phyloP scores from a whole-genome alignment of 2,329 filamentous ascomycete species.

The Fusarium palustre region DNA sequence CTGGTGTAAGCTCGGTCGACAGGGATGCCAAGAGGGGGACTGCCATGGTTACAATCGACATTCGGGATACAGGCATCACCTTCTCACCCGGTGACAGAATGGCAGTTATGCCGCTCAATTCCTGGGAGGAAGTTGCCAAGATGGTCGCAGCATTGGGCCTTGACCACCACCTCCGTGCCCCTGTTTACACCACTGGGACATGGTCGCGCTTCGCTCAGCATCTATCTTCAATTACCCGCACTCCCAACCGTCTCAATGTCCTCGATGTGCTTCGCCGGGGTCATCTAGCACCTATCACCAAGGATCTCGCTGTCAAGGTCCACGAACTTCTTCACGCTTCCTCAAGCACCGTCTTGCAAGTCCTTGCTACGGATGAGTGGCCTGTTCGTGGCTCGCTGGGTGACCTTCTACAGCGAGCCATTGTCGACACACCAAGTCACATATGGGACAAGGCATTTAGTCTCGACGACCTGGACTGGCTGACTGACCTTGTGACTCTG shows the following conservation, averaged over 20 bases:
- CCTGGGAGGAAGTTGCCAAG: slow-evolving; percentile 66
- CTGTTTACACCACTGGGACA: slow-evolving; percentile 53
- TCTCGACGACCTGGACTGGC: slow-evolving; percentile 59
- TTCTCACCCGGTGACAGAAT: slow-evolving; percentile 66
- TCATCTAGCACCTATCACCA: slow-evolving; percentile 64
- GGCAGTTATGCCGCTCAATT: slow-evolving; percentile 66
- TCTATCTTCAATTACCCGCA: slow-evolving; percentile 53
- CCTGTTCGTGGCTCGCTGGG: slow-evolving; percentile 63
- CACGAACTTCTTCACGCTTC: slow-evolving; percentile 62
- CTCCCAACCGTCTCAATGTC: slow-evolving; percentile 54
- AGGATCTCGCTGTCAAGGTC: slow-evolving; percentile 62
- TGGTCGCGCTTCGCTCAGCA: slow-evolving; percentile 64
- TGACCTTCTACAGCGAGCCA: slow-evolving; percentile 61
- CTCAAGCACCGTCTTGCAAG: slow-evolving; percentile 61
- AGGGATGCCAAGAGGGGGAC: slow-evolving; percentile 53
- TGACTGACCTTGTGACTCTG: slow-evolving; percentile 59
- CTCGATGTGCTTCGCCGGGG: slow-evolving; percentile 63
- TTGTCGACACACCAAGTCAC: slow-evolving; percentile 59
- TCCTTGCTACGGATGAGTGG: slow-evolving; percentile 63
- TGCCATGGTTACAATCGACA: slow-evolving; percentile 63
- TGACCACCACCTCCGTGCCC: slow-evolving; percentile 58
- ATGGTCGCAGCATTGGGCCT: slow-evolving; percentile 64
- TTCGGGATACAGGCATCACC: slow-evolving; percentile 64
- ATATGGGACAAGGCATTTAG: slow-evolving; percentile 65
- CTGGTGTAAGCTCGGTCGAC: slow-evolving; percentile 54